Evolutionary conservation across 2,329 filamentous ascomycete species (phyloP), one percentile per base, ranked within the genome.

Genomic region (Fusarium sp.): DNA sequence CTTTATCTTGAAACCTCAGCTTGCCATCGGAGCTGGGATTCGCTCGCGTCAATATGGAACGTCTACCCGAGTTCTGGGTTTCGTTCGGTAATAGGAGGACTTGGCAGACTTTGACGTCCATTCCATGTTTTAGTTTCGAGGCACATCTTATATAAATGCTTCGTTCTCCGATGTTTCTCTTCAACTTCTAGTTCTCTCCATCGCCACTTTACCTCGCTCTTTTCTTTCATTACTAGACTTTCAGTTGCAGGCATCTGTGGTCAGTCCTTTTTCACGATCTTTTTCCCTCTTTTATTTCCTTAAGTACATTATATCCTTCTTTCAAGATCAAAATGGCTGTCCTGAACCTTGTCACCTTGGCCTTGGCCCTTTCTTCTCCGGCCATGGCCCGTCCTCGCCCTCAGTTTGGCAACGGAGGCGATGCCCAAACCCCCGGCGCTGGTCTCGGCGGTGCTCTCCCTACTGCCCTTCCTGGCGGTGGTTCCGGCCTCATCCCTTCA

Each of bases 221-320:
- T 73, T 75, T 64, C 63, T 67, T 76, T 76, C 67, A 70, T 64
- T 50, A 50, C 61, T 37, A 62, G 71, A 70, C 69, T 65, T 72
- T 66, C 73, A 76, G 75, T 74, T 77, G 75, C 75, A 67, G 75
- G 68, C 75, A 75, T 71, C 75, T 77, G 75, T 74, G 70, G 63
- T 75, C 55, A 70, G 65, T 76, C 61, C 57, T 55, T 74, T 70
- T n/a, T 44, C 55, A 69, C 60, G 46, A 63, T 67, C 71, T 50
- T 58, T 23, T 73, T 60, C 50, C 40, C 52, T 59, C 63, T 57
- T 60, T 62, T 33, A 18, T 48, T 55, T 65, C 59, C 44, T 49
- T 45, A 48, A 63, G 35, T 67, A 48, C 38, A 48, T 55, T 42
- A 38, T 45, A 42, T 69, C 37, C 64, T 48, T 55, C 37, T 40